These are phyloP conservation scores for Blumeria graminis DNA, from an alignment of 2,329 filamentous ascomycete species.

Conservation along the genomic window DNA sequence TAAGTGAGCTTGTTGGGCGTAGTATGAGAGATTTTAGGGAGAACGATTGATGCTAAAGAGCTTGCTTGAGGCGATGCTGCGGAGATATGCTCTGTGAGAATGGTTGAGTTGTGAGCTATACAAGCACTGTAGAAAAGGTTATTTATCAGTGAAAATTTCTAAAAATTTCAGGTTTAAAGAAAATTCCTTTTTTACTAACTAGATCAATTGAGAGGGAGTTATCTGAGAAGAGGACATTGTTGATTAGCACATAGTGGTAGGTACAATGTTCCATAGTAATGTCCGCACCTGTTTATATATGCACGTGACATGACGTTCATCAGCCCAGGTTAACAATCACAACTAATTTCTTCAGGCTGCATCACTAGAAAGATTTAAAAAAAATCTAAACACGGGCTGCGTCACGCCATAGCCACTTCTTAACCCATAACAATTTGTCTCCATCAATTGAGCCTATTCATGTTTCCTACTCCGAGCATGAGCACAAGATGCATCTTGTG, in stretches of 20 bases:
- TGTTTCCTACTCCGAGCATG: constrained; percentile 18
- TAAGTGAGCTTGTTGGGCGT: constrained; percentile 75
- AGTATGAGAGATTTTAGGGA: constrained; percentile 76
- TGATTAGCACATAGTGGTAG: too few relatives aligned
- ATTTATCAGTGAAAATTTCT: constrained; percentile 2
- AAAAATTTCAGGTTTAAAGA: not conserved
- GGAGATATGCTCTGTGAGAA: constrained; percentile 78
- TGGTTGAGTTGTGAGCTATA: constrained; percentile 81
- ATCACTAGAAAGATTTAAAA: too few relatives aligned
- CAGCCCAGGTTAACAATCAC: too few relatives aligned
- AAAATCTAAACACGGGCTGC: too few relatives aligned
- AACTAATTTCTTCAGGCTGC: too few relatives aligned
- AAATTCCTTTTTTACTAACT: constrained; percentile 25
- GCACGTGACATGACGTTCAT: too few relatives aligned
- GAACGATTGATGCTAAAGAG: constrained; percentile 74
- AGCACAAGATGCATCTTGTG: constrained; percentile 19
- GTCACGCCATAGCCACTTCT: too few relatives aligned
- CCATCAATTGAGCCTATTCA: constrained; percentile 5
- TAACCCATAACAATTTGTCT: too few relatives aligned
- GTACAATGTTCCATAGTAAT: too few relatives aligned
- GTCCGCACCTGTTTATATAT: too few relatives aligned
- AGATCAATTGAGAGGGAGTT: constrained; percentile 43
- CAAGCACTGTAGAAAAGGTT: constrained; percentile 38
- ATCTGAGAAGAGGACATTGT: constrained; percentile 48
- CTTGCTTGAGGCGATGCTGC: constrained; percentile 64